phyloP scores from a whole-genome alignment of 352 stramenopile genomes.

The Globisporangium alternatum region DNA sequence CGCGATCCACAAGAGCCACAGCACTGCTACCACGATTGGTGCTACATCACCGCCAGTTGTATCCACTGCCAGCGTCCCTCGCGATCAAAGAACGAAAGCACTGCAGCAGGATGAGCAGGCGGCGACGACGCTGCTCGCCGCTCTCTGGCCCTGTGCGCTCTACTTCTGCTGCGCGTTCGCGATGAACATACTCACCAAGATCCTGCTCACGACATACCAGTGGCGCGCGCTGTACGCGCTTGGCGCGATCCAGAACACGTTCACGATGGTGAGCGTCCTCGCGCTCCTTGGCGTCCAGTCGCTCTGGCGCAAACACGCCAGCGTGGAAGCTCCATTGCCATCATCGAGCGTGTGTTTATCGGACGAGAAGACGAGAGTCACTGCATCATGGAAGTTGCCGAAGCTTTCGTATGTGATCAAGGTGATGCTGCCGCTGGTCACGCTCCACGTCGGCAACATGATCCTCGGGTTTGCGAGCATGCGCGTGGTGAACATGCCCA shows the following conservation, averaged over 20 bases:
- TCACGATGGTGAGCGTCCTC: slow-evolving; percentile 47
- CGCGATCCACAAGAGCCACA: neutral
- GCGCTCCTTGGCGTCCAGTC: slow-evolving; percentile 21
- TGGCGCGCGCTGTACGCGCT: slow-evolving; percentile 63
- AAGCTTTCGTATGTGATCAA: slow-evolving; percentile 20
- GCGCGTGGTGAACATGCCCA: slow-evolving; percentile 69
- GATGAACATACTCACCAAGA: slow-evolving; percentile 82
- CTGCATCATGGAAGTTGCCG: neutral
- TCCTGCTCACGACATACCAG: slow-evolving; percentile 55
- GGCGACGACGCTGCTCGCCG: slow-evolving; percentile 16
- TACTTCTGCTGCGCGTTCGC: slow-evolving; percentile 66
- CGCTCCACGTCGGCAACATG: slow-evolving; percentile 61
- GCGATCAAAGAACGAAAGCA: neutral
- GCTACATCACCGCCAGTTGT: neutral
- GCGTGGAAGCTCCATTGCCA: neutral
- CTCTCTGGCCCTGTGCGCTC: slow-evolving; percentile 60
- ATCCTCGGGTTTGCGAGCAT: slow-evolving; percentile 65
- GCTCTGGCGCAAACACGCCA: slow-evolving; percentile 8
- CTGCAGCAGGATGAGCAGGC: neutral
- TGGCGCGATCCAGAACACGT: slow-evolving; percentile 57
- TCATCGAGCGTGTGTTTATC: neutral
- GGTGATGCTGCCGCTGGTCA: slow-evolving; percentile 48
- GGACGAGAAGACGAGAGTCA: neutral
- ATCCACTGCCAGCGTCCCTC: neutral
- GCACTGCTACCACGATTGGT: neutral